A percentile compares a stretch with the other conserved stretches of the same genome.
These are phyloP conservation scores for Claviceps arundinis DNA, from an alignment of 2,329 filamentous ascomycete species.

Conservation along the genomic window DNA sequence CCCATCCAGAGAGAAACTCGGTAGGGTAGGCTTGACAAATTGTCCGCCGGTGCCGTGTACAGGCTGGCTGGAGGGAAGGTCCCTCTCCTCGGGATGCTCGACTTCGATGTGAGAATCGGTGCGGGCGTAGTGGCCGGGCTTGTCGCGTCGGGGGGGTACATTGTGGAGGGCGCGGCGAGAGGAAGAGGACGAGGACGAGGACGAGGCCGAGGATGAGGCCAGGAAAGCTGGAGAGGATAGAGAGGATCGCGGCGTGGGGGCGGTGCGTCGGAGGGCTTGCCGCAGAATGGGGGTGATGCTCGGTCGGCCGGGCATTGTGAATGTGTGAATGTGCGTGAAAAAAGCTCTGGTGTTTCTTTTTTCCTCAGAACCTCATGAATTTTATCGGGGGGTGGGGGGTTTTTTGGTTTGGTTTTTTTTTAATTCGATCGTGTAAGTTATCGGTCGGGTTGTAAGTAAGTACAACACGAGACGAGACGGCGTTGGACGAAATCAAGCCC, in stretches of 20 bases:
- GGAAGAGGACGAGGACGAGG: conserved; percentile 11
- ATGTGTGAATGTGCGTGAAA: not conserved
- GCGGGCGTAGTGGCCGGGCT: conserved; percentile 56
- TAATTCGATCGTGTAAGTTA: too few relatives aligned
- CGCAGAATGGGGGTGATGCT: conserved; percentile 16
- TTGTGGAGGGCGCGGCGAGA: conserved; percentile 20
- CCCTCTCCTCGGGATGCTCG: conserved; percentile 61
- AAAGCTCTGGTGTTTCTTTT: too few relatives aligned
- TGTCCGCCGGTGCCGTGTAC: conserved; percentile 65
- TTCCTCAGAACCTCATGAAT: too few relatives aligned
- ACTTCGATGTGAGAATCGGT: conserved; percentile 69
- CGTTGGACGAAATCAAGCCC: too few relatives aligned
- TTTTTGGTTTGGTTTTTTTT: too few relatives aligned
- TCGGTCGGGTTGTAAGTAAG: too few relatives aligned
- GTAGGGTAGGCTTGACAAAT: conserved; percentile 74
- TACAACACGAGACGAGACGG: too few relatives aligned
- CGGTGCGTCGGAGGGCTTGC: conserved; percentile 14
- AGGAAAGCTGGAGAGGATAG: too few relatives aligned
- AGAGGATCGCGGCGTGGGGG: conserved; percentile 8
- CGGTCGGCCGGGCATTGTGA: conserved; percentile 9
- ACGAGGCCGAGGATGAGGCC: conserved; percentile 10
- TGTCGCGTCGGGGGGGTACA: conserved; percentile 22
- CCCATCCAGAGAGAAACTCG: conserved; percentile 74
- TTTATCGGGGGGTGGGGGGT: not conserved
- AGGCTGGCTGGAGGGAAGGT: conserved; percentile 57